phyloP scores from a whole-genome alignment of 495 filamentous ascomycete genomes.

The Melanomma pulvis-pyrius region DNA sequence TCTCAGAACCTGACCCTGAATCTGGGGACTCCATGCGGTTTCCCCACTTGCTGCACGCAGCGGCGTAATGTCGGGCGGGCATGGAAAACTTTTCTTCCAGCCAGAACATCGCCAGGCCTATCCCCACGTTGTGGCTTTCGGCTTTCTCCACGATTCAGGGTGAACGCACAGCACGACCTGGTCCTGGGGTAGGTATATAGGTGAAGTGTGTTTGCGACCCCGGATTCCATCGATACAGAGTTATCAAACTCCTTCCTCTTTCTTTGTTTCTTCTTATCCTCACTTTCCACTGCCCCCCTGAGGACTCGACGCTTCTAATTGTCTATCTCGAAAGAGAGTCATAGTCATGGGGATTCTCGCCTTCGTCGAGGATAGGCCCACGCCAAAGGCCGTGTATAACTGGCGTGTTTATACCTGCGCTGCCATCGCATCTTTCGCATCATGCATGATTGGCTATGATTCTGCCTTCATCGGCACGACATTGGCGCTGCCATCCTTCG shows the following conservation, averaged over 20 bases:
- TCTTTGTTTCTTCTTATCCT: constrained; percentile 3
- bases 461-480: constrained; percentile 36
- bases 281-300: neutral
- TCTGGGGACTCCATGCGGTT: constrained; percentile 7
- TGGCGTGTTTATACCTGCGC: constrained; percentile 70
- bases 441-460: constrained; percentile 66
- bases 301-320: neutral
- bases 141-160: constrained; percentile 8
- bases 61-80: constrained; percentile 9
- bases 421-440: constrained; percentile 65
- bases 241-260: neutral
- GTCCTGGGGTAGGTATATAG: constrained; percentile 28
- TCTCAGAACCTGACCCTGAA: neutral
- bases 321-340: neutral
- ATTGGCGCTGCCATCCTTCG: constrained; percentile 29
- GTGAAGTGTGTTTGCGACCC: constrained; percentile 14
- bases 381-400: constrained; percentile 70
- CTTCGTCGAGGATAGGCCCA: constrained; percentile 66
- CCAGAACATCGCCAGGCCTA: neutral
- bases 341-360: constrained; percentile 57
- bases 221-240: constrained; percentile 6
- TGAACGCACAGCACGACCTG: neutral
- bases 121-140: constrained; percentile 28
- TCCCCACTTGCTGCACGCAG: neutral
- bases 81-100: constrained; percentile 24